These are phyloP conservation scores for Thymus mandschuricus DNA, from an alignment of 257 asterid species.

Conservation along the genomic window DNA sequence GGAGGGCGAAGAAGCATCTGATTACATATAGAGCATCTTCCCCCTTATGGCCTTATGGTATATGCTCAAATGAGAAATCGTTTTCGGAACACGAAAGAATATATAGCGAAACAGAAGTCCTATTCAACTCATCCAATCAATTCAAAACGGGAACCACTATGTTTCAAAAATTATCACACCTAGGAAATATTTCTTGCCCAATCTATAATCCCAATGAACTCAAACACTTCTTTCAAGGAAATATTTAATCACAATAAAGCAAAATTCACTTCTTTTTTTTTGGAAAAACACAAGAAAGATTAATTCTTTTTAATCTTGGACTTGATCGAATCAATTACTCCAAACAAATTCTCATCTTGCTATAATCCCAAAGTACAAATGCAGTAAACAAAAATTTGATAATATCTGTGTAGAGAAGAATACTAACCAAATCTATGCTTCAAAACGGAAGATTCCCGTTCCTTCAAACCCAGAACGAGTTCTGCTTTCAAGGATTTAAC, in stretches of 20 bases:
- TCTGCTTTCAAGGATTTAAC: slow-evolving; percentile 54
- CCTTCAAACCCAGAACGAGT: slow-evolving; percentile 54
- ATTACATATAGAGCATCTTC: background rate
- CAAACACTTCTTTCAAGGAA: slow-evolving; percentile 3
- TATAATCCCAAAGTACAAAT: background rate
- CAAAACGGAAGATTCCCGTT: slow-evolving; percentile 55
- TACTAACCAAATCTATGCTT: slow-evolving; percentile 68
- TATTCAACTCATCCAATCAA: background rate
- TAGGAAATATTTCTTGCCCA: background rate
- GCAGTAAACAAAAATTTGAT: background rate
- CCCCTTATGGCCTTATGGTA: background rate
- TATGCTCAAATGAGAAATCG: background rate
- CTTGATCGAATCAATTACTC: background rate
- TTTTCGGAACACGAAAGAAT: background rate
- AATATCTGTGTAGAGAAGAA: background rate
- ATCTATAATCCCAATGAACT: background rate
- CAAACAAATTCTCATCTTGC: background rate
- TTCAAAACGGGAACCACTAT: background rate
- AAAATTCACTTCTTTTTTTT: background rate
- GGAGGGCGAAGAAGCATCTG: slow-evolving; percentile 14
- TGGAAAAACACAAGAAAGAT: no score
- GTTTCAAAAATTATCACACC: background rate
- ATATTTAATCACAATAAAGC: background rate
- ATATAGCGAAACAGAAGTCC: background rate
- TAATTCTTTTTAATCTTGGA: background rate